phyloP scores from a whole-genome alignment of 2,329 filamentous ascomycete species.

The Colletotrichum tofieldiae region DNA sequence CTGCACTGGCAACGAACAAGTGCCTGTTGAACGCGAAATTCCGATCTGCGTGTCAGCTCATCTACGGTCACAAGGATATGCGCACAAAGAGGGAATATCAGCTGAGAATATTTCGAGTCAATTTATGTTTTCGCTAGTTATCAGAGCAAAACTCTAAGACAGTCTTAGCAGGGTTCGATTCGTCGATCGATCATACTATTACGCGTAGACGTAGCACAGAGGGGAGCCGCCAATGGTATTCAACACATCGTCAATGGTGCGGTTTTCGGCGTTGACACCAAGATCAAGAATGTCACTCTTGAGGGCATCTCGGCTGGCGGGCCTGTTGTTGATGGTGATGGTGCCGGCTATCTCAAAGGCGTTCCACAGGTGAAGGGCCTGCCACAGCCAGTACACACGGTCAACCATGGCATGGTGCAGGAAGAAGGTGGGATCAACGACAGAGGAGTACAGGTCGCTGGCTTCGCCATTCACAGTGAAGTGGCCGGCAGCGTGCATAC shows the following conservation, averaged over 20 bases:
- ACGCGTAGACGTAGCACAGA: slow-evolving; percentile 54
- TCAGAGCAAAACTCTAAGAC: no score
- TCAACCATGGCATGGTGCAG: slow-evolving; percentile 50
- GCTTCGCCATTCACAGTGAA: slow-evolving; percentile 57
- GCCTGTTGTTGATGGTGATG: slow-evolving; percentile 44
- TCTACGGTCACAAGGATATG: background rate
- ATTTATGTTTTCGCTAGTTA: background rate
- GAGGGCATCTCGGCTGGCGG: slow-evolving; percentile 44
- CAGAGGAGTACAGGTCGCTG: slow-evolving; percentile 50
- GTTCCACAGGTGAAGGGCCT: slow-evolving; percentile 45
- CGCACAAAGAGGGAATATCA: accelerated
- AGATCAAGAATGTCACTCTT: slow-evolving; percentile 48
- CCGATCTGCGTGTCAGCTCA: no score
- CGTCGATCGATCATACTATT: background rate
- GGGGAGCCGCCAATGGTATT: slow-evolving; percentile 51
- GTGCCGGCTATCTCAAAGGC: slow-evolving; percentile 45
- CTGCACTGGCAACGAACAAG: no score
- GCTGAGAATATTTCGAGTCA: background rate
- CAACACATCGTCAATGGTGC: slow-evolving; percentile 52
- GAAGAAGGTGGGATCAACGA: slow-evolving; percentile 50
- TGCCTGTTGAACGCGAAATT: no score
- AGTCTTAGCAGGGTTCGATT: accelerated
- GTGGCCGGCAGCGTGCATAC: slow-evolving; percentile 58
- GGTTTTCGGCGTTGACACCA: slow-evolving; percentile 46
- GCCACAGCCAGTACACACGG: slow-evolving; percentile 50